Evolutionary conservation across 768 basidiomycete species (phyloP).

Genomic region (Pisolithus microcarpus): DNA sequence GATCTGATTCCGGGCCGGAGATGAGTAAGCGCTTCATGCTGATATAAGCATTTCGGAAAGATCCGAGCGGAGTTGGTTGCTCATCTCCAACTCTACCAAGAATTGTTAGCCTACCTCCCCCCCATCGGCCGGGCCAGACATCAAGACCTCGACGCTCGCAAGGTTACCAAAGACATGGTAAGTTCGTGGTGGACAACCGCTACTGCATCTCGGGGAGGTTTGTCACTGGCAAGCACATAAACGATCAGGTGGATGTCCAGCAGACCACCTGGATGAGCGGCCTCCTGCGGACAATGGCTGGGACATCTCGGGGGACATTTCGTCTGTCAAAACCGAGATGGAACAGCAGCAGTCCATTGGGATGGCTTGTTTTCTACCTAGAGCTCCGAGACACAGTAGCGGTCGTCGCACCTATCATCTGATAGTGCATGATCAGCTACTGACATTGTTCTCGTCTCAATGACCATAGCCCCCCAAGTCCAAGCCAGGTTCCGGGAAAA

Average conservation of each 20-base stretch:
- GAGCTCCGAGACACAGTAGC: conserved; percentile 44
- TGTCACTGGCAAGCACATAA: conserved; percentile 24
- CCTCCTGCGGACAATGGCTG: background rate
- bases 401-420: conserved; percentile 17
- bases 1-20: background rate
- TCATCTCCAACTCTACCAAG: background rate
- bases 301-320: background rate
- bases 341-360: background rate
- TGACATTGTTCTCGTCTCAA: conserved; percentile 68
- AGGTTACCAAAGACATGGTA: conserved; percentile 53
- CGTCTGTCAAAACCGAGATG: background rate
- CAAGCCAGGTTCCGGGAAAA: conserved; percentile 69
- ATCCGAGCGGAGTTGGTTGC: conserved; percentile 19
- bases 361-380: conserved; percentile 19
- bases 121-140: conserved; percentile 1
- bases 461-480: conserved; percentile 76
- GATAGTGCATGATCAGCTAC: conserved; percentile 17
- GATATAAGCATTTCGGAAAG: conserved; percentile 12
- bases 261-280: conserved; percentile 32
- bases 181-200: conserved; percentile 26
- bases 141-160: conserved; percentile 15
- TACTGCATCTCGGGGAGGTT: conserved; percentile 30
- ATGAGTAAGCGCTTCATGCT: background rate
- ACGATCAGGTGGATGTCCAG: conserved; percentile 48
- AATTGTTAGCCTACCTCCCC: background rate